phyloP scores from a whole-genome alignment of 2,329 filamentous ascomycete genomes.

The Paracoccidioides lutzii region DNA sequence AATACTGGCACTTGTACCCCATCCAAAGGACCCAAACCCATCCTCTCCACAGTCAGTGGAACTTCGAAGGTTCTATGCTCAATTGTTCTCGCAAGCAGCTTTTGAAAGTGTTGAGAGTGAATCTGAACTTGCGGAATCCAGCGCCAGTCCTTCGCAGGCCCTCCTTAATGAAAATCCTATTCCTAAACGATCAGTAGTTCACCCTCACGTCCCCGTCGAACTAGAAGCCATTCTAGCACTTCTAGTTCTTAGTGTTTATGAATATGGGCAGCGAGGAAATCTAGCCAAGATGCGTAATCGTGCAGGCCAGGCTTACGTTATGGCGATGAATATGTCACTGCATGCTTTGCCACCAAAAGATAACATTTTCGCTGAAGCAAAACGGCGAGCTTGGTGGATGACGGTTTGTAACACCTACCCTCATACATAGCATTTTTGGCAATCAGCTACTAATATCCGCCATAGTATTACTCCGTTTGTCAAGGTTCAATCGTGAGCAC shows the following conservation, averaged over 20 bases:
- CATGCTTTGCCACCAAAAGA: constrained; percentile 24
- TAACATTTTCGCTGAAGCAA: constrained; percentile 29
- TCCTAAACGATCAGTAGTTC: constrained; percentile 25
- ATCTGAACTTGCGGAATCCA: constrained; percentile 30
- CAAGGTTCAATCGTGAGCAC: constrained; percentile 35
- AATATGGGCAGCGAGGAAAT: constrained; percentile 35
- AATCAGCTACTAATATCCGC: not conserved
- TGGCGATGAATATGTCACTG: constrained; percentile 32
- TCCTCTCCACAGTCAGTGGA: constrained; percentile 23
- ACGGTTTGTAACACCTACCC: constrained; percentile 23
- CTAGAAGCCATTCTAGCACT: constrained; percentile 31
- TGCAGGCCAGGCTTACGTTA: constrained; percentile 31
- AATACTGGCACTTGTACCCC: constrained; percentile 31
- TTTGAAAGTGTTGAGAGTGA: constrained; percentile 29
- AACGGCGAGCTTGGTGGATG: constrained; percentile 37
- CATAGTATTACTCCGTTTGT: constrained; percentile 32
- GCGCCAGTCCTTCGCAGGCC: constrained; percentile 29
- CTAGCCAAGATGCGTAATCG: constrained; percentile 35
- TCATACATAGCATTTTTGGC: not conserved
- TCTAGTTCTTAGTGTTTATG: constrained; percentile 33
- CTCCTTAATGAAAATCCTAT: constrained; percentile 21
- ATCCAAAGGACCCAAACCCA: constrained; percentile 27
- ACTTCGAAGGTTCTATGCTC: constrained; percentile 27
- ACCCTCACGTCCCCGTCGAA: constrained; percentile 28
- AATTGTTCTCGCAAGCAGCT: constrained; percentile 29